A percentile compares a stretch with the other conserved stretches of the same genome.
These are phyloP conservation scores for Saturnispora diversa DNA, from an alignment of 805 yeast species.

Conservation along the genomic window DNA sequence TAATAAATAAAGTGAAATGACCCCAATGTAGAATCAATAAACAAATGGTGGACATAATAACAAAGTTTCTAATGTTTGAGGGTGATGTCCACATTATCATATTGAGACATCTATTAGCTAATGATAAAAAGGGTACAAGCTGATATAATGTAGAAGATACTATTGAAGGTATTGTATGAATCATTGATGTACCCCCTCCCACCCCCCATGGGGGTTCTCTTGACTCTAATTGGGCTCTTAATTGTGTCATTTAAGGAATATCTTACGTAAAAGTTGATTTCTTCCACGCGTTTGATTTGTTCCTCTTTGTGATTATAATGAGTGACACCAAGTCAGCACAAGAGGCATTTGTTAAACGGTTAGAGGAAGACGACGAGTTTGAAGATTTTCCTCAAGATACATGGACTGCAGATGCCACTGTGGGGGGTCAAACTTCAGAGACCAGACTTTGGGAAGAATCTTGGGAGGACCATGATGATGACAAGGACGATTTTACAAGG, in stretches of 20 bases:
- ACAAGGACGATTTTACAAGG: conserved; percentile 70
- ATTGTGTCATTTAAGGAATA: not conserved
- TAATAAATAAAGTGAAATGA: conserved; percentile 26
- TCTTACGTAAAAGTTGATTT: not conserved
- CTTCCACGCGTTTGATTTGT: not conserved
- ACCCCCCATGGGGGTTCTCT: not conserved
- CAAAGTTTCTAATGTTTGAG: conserved; percentile 39
- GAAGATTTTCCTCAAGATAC: conserved; percentile 92
- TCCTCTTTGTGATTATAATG: not conserved
- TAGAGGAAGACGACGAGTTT: conserved; percentile 95
- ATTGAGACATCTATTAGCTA: conserved; percentile 38
- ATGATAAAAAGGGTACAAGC: conserved; percentile 39
- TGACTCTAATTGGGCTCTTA: not conserved
- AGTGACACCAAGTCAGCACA: conserved; percentile 7
- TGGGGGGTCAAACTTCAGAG: conserved; percentile 40
- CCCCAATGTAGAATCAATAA: conserved; percentile 39
- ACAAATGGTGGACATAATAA: conserved; percentile 33
- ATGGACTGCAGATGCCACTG: conserved; percentile 58
- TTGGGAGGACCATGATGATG: conserved; percentile 95
- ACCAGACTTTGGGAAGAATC: conserved; percentile 87
- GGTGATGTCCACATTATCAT: conserved; percentile 50
- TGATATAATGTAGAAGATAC: conserved; percentile 40
- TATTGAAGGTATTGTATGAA: conserved; percentile 31
- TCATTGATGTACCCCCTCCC: conserved; percentile 14
- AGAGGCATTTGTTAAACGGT: conserved; percentile 45